Evolutionary conservation across 176 grass and related monocot species (phyloP).

Genomic region (Aegilops sharonensis): DNA sequence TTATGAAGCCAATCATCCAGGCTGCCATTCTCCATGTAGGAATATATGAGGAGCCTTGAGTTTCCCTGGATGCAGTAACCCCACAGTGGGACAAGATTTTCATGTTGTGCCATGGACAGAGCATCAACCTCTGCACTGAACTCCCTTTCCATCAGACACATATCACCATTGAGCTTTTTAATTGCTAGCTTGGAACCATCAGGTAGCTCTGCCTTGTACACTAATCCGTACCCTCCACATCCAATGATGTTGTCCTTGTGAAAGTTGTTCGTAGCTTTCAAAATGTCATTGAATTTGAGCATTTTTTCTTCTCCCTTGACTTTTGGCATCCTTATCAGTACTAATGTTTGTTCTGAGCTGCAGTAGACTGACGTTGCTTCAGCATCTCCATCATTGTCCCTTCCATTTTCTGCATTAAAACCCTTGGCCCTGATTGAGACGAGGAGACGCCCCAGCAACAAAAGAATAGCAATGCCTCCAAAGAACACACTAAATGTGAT

Average conservation of each 20-base stretch:
- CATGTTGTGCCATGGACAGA: conserved; percentile 39
- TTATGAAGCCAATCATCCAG: conserved; percentile 80
- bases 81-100: conserved; percentile 45
- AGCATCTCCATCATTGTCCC: too few species aligned
- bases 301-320: not conserved
- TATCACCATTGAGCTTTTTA: conserved; percentile 42
- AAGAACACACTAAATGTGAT: too few species aligned
- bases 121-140: conserved; percentile 47
- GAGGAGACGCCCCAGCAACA: too few species aligned
- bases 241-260: conserved; percentile 42
- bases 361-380: too few species aligned
- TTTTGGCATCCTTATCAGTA: too few species aligned
- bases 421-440: too few species aligned
- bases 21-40: conserved; percentile 73
- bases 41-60: conserved; percentile 42
- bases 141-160: conserved; percentile 40
- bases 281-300: conserved; percentile 28
- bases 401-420: too few species aligned
- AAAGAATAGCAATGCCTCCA: too few species aligned
- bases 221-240: conserved; percentile 48
- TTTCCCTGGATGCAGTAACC: conserved; percentile 48
- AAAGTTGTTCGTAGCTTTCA: conserved; percentile 51
- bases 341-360: too few species aligned
- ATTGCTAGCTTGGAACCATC: conserved; percentile 41
- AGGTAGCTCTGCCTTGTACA: conserved; percentile 43